Evolutionary conservation across 495 filamentous ascomycete genomes (phyloP), one percentile per base, ranked within the genome.

Genomic region (Penicilliopsis zonata): DNA sequence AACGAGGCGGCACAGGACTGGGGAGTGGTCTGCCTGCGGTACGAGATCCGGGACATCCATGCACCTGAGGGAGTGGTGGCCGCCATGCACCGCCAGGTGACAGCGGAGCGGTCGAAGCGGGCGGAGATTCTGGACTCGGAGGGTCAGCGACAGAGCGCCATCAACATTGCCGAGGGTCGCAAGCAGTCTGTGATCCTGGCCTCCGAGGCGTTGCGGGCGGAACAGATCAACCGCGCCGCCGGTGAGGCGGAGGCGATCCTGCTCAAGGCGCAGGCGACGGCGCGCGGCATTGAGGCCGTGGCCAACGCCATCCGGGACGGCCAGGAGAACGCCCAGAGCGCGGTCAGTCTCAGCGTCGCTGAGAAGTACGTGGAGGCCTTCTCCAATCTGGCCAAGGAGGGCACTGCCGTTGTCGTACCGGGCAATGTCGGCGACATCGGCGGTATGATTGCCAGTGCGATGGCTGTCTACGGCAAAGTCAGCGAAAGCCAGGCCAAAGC

Each of bases 311-410:
- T 98, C 33, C 59, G 64, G 4, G 58, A 74, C 10, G 84, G 84
- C 18, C 55, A 79, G 42, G 70, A 74, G 31, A 60, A 72, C 32
- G 90, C 92, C 0, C 84, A 90, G 46, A 67, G 71, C 9, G 90
- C 92, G 6, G 63, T 98, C 4, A 81, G 78, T 38, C 55, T 98
- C 40, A 83, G 69, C 13, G 86, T 98, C 1, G 90, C 90, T 2
- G 90, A 98, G 75, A 92, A 94, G 55, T 98, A 96, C 43, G 92
- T 98, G 18, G 88, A 94, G 31, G 90, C 90, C 2, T 98, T 94
- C 55, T 80, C 74, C 28, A 82, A 82, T 32, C 59, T 98, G 38
- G 90, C 90, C 21, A 86, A 85, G 56, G 84, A 96, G 64, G 82
- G 87, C 36, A 98, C 90, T 8, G 77, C 86, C 2, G 80, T 96